These are phyloP conservation scores for Colletotrichum zoysiae DNA, from an alignment of 2,329 filamentous ascomycete species.

Conservation along the genomic window DNA sequence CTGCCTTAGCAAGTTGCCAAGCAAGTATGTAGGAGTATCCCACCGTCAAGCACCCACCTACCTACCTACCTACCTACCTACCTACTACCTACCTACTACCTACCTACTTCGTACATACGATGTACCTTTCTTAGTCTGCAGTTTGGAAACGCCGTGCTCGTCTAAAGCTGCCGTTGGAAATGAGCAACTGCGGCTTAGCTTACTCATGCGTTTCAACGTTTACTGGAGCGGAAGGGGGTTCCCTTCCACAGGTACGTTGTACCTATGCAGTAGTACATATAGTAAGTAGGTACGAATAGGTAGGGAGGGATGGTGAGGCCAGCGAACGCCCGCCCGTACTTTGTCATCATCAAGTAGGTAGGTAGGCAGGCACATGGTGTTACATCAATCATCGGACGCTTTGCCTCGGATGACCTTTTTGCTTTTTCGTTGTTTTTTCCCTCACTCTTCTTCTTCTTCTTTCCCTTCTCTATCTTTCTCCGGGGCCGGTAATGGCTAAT, in stretches of 20 bases:
- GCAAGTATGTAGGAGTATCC: too few relatives aligned
- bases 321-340: neutral
- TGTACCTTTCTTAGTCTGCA: neutral
- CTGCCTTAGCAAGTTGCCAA: too few relatives aligned
- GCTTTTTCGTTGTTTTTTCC: too few relatives aligned
- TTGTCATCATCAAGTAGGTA: neutral
- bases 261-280: too few relatives aligned
- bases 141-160: neutral
- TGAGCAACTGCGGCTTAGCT: slow-evolving; percentile 3
- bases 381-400: neutral
- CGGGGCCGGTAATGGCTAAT: slow-evolving; percentile 11
- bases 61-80: too few relatives aligned
- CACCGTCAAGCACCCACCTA: too few relatives aligned
- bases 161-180: neutral
- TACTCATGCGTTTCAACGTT: slow-evolving; percentile 35
- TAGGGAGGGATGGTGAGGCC: neutral
- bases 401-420: neutral
- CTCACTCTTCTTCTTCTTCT: neutral
- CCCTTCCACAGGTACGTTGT: neutral
- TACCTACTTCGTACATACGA: too few relatives aligned
- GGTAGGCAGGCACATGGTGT: neutral
- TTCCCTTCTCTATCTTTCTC: neutral
- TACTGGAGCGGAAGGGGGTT: neutral
- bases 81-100: too few relatives aligned
- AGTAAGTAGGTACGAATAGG: too few relatives aligned